Conservation (phyloP, 2,329 filamentous ascomycete species). For the Phoma sp. region DNA sequence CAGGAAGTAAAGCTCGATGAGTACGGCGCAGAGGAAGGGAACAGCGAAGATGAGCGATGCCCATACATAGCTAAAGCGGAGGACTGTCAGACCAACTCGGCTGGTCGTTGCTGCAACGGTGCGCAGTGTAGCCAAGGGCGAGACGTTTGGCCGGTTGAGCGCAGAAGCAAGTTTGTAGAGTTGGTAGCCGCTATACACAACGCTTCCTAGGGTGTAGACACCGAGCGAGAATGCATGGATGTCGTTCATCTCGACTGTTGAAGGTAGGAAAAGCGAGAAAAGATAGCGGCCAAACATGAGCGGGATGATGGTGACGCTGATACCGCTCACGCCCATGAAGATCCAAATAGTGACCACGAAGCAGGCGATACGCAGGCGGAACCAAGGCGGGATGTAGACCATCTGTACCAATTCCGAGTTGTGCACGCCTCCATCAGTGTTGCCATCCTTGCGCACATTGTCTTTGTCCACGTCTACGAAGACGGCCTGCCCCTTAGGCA, state of each 20-base stretch:
- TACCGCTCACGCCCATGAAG: conserved; percentile 87
- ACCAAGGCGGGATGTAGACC: conserved; percentile 81
- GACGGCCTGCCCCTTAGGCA: conserved; percentile 81
- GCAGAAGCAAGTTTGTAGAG: conserved; percentile 56
- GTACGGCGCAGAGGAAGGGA: conserved; percentile 76
- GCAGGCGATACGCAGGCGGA: conserved; percentile 77
- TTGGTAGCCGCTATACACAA: conserved; percentile 62
- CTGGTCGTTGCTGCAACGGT: conserved; percentile 34
- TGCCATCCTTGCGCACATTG: conserved; percentile 69
- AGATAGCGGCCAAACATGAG: conserved; percentile 83
- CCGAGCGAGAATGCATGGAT: conserved; percentile 96
- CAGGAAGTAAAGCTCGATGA: conserved; percentile 88
- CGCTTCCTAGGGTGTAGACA: conserved; percentile 76
- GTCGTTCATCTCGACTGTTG: conserved; percentile 75
- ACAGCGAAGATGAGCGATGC: conserved; percentile 76
- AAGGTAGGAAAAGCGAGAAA: conserved; percentile 74
- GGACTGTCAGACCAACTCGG: conserved; percentile 43
- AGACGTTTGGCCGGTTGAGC: conserved; percentile 35
- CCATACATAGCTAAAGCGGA: conserved; percentile 76
- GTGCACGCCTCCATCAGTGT: conserved; percentile 47
- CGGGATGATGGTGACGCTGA: conserved; percentile 84
- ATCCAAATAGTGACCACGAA: conserved; percentile 93
- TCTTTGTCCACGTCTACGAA: conserved; percentile 78
- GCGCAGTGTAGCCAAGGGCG: conserved; percentile 40
- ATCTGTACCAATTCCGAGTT: conserved; percentile 57